Conservation (phyloP, 306 rosid genomes). For the Prunus mongolica region DNA sequence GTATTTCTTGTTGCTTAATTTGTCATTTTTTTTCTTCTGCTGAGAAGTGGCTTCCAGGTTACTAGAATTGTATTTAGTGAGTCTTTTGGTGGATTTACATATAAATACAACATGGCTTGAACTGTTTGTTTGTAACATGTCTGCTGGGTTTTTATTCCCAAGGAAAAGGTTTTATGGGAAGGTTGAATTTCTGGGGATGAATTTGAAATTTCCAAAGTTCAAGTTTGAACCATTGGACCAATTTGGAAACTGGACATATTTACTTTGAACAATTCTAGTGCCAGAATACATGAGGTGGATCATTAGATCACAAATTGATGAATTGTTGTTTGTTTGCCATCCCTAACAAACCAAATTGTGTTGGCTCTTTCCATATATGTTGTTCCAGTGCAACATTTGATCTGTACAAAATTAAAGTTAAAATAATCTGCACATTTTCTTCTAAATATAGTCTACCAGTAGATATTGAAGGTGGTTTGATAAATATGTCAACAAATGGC, state of each 20-base stretch:
- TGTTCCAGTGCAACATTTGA: not conserved
- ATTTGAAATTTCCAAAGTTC: not conserved
- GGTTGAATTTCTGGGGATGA: not conserved
- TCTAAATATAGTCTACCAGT: too few relatives aligned
- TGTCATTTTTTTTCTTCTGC: not conserved
- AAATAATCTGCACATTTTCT: not conserved
- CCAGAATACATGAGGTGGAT: not conserved
- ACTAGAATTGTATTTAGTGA: not conserved
- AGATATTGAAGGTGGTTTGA: too few relatives aligned
- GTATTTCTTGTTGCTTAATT: not conserved
- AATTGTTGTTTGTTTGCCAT: not conserved
- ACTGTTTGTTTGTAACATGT: not conserved
- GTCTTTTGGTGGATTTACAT: not conserved
- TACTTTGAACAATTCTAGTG: conserved; percentile 2
- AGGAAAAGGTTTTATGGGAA: not conserved
- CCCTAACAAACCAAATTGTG: not conserved
- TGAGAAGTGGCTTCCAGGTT: not conserved
- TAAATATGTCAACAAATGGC: too few relatives aligned
- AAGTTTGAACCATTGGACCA: not conserved
- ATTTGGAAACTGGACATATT: not conserved
- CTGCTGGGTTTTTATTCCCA: not conserved
- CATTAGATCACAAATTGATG: not conserved
- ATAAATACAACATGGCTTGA: not conserved
- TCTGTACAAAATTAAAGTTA: not conserved
- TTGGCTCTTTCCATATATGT: not conserved